Conservation (phyloP, 306 rosid species). For the Cucurbita argyrosperma region DNA sequence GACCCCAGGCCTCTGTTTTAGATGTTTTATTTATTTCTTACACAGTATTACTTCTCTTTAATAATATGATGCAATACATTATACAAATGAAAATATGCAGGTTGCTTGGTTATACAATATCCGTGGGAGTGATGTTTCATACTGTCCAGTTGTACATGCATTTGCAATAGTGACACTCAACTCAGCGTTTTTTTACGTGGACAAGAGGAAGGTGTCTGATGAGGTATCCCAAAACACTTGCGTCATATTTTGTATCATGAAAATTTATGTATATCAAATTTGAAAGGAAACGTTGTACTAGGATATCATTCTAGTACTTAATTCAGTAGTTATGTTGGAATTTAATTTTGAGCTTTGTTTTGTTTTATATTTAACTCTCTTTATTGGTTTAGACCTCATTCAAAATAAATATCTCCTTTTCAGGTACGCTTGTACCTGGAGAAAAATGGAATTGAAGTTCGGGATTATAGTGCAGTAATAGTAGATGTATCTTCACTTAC, state of each 20-base stretch:
- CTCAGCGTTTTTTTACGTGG: conserved; percentile 68
- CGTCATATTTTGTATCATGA: conserved; percentile 9
- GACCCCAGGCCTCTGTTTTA: background rate
- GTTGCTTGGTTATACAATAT: conserved; percentile 93
- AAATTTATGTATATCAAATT: background rate
- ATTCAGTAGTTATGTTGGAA: background rate
- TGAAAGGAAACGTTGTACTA: background rate
- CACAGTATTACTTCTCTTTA: background rate
- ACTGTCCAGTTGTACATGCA: conserved; percentile 87
- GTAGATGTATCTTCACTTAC: conserved; percentile 58
- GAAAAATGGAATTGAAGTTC: conserved; percentile 62
- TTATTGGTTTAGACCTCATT: background rate
- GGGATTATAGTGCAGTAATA: conserved; percentile 57
- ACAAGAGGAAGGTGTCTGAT: conserved; percentile 56
- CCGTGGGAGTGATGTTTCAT: conserved; percentile 90
- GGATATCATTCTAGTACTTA: background rate
- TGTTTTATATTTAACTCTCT: background rate
- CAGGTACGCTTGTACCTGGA: conserved; percentile 58
- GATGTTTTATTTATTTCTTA: conserved; percentile 8
- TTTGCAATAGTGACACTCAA: conserved; percentile 60
- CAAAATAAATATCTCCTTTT: conserved; percentile 8
- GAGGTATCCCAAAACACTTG: conserved; percentile 51
- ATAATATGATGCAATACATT: background rate
- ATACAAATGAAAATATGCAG: conserved; percentile 28
- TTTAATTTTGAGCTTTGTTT: background rate